A percentile compares a stretch with the other conserved stretches of the same genome.
Evolutionary conservation across 768 basidiomycete genomes (phyloP).

Genomic region (Neoboletus magnificus): DNA sequence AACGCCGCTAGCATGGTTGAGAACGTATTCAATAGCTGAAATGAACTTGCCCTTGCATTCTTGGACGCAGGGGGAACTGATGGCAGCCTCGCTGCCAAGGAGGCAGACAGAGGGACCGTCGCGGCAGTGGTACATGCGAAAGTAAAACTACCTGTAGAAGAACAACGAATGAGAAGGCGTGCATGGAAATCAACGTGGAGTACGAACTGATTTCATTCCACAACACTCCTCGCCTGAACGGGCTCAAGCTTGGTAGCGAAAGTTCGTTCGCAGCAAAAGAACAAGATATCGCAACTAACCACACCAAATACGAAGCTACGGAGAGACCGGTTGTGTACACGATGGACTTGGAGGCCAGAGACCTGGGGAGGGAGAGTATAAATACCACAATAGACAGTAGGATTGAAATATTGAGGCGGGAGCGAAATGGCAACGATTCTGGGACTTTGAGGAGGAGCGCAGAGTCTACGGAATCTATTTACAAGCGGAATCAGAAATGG

Average conservation of each 20-base stretch:
- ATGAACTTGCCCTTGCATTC: slow-evolving; percentile 50
- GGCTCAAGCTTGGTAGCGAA: slow-evolving; percentile 31
- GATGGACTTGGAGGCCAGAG: slow-evolving; percentile 52
- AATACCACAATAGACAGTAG: slow-evolving; percentile 42
- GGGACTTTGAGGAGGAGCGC: slow-evolving; percentile 48
- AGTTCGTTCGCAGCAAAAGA: slow-evolving; percentile 49
- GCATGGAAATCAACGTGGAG: background rate
- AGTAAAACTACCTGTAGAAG: slow-evolving; percentile 45
- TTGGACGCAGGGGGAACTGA: slow-evolving; percentile 28
- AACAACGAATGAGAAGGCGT: slow-evolving; percentile 1
- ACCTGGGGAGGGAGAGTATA: slow-evolving; percentile 52
- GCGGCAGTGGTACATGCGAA: slow-evolving; percentile 66
- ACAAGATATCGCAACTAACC: slow-evolving; percentile 54
- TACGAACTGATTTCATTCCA: slow-evolving; percentile 67
- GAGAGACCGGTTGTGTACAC: slow-evolving; percentile 60
- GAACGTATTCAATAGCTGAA: slow-evolving; percentile 51
- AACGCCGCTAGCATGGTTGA: slow-evolving; percentile 48
- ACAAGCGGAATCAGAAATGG: slow-evolving; percentile 8
- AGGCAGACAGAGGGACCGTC: slow-evolving; percentile 63
- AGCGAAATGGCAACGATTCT: slow-evolving; percentile 28
- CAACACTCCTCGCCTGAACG: slow-evolving; percentile 44
- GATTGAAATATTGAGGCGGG: slow-evolving; percentile 41
- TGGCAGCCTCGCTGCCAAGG: slow-evolving; percentile 44
- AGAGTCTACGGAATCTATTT: slow-evolving; percentile 52
- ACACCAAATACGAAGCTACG: slow-evolving; percentile 54